Conservation (phyloP, 352 stramenopile species). For the Pythium phragmiticola region DNA sequence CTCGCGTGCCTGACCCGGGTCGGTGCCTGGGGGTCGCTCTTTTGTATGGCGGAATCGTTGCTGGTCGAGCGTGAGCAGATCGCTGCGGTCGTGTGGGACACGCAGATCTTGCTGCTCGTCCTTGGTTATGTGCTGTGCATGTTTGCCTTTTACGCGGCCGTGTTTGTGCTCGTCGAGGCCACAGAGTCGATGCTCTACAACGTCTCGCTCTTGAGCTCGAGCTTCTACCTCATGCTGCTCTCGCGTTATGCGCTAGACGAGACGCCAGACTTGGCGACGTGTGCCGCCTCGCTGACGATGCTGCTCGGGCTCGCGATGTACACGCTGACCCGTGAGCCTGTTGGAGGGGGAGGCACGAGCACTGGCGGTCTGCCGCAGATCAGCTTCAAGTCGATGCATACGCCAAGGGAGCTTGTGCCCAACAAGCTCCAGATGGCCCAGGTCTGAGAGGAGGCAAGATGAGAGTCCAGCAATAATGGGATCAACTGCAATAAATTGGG, state of each 20-base stretch:
- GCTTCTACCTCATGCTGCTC: conserved; percentile 39
- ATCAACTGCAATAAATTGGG: no score
- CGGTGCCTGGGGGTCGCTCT: conserved; percentile 28
- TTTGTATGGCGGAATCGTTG: conserved; percentile 33
- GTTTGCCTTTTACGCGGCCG: conserved; percentile 41
- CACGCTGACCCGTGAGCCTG: conserved; percentile 22
- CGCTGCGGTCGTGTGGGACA: conserved; percentile 30
- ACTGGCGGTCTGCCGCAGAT: conserved; percentile 20
- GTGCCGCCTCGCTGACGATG: conserved; percentile 28
- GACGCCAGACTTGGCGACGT: conserved; percentile 17
- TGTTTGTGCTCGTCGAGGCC: conserved; percentile 32
- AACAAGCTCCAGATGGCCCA: conserved; percentile 24
- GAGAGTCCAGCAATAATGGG: no score
- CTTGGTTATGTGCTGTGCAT: conserved; percentile 35
- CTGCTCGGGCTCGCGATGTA: conserved; percentile 37
- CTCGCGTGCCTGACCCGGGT: conserved; percentile 40
- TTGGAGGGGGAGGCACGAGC: background rate
- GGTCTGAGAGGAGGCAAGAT: conserved; percentile 8
- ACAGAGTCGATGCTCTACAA: conserved; percentile 39
- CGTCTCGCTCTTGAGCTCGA: conserved; percentile 35
- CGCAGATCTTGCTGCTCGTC: conserved; percentile 29
- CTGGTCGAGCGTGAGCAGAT: conserved; percentile 30
- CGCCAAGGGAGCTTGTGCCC: conserved; percentile 22
- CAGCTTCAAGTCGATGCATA: conserved; percentile 32
- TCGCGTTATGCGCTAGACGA: conserved; percentile 33